Evolutionary conservation across 192 early-diverging fungal genomes (phyloP).

Genomic region (Spinellus fusiger): DNA sequence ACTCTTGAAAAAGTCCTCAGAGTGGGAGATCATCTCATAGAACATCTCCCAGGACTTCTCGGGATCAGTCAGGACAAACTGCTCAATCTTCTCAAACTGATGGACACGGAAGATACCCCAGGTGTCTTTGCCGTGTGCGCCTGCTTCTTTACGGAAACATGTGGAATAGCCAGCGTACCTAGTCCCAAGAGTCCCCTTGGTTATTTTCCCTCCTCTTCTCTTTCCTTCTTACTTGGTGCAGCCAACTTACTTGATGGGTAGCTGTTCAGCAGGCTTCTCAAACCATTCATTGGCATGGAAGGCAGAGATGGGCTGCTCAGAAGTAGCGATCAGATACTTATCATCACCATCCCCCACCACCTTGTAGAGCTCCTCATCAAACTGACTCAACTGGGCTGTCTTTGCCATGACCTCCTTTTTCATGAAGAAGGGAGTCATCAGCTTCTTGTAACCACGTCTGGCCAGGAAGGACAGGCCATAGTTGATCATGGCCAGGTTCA

Average conservation of each 20-base stretch:
- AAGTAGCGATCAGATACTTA: slow-evolving; percentile 98
- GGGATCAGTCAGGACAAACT: slow-evolving; percentile 93
- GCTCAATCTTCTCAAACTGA: slow-evolving; percentile 99
- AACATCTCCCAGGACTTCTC: slow-evolving; percentile 99
- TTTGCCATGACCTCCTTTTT: slow-evolving; percentile 94
- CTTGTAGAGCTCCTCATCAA: slow-evolving; percentile 98
- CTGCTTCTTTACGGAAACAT: slow-evolving; percentile 99
- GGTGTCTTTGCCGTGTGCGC: slow-evolving; percentile 93
- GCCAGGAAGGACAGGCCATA: slow-evolving; percentile 93
- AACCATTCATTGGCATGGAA: slow-evolving; percentile 97
- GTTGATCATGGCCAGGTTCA: slow-evolving; percentile 94
- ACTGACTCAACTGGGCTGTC: slow-evolving; percentile 96
- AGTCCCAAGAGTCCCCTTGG: neutral
- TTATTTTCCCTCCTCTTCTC: neutral
- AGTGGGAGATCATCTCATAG: slow-evolving; percentile 86
- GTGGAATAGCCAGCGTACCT: slow-evolving; percentile 94
- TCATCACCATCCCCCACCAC: slow-evolving; percentile 75
- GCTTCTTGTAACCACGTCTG: slow-evolving; percentile 78
- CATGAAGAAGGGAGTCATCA: slow-evolving; percentile 99
- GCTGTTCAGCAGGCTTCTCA: slow-evolving; percentile 81
- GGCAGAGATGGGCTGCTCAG: slow-evolving; percentile 97
- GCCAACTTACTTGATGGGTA: slow-evolving; percentile 67
- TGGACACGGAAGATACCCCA: slow-evolving; percentile 99
- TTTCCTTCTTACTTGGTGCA: neutral
- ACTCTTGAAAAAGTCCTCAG: slow-evolving; percentile 95